These are phyloP conservation scores for Chrysosporium keratinophilum DNA, from an alignment of 2,329 filamentous ascomycete species.

Conservation along the genomic window DNA sequence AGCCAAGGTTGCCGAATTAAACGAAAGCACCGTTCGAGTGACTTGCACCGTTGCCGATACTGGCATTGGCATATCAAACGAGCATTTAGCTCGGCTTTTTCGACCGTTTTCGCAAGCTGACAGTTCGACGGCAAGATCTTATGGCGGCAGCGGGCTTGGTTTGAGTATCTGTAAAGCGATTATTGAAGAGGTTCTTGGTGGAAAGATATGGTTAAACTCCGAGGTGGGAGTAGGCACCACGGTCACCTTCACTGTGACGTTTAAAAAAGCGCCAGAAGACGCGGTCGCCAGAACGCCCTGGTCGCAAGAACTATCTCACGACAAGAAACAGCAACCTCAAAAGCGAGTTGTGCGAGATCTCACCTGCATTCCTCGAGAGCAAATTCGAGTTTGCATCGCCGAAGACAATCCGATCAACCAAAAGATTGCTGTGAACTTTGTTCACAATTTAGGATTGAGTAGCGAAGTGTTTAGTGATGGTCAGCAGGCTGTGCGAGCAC, in stretches of 20 bases:
- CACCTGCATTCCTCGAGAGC: constrained; percentile 60
- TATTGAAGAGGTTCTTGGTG: constrained; percentile 84
- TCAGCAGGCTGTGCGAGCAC: constrained; percentile 71
- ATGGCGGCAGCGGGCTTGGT: constrained; percentile 82
- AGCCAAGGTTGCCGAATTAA: constrained; percentile 62
- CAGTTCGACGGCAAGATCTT: constrained; percentile 78
- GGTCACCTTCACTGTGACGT: constrained; percentile 71
- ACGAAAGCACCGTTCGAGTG: constrained; percentile 58
- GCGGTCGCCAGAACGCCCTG: constrained; percentile 49
- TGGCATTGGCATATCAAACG: constrained; percentile 75
- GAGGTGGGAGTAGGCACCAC: constrained; percentile 51
- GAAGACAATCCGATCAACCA: constrained; percentile 95
- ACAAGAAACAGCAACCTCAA: constrained; percentile 34
- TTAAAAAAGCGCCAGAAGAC: constrained; percentile 63
- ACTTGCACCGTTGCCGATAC: constrained; percentile 84
- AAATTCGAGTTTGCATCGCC: constrained; percentile 81
- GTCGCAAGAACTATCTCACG: constrained; percentile 33
- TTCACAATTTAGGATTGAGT: constrained; percentile 71
- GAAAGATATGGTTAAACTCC: constrained; percentile 72
- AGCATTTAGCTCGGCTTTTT: constrained; percentile 73
- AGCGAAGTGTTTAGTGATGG: constrained; percentile 89
- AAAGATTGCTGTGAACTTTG: constrained; percentile 85
- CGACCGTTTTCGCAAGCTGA: constrained; percentile 89
- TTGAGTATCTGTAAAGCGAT: constrained; percentile 91
- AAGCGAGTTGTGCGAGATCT: constrained; percentile 52